Evolutionary conservation across 768 basidiomycete genomes (phyloP).

Genomic region (Agaricus sinodeliciosus): DNA sequence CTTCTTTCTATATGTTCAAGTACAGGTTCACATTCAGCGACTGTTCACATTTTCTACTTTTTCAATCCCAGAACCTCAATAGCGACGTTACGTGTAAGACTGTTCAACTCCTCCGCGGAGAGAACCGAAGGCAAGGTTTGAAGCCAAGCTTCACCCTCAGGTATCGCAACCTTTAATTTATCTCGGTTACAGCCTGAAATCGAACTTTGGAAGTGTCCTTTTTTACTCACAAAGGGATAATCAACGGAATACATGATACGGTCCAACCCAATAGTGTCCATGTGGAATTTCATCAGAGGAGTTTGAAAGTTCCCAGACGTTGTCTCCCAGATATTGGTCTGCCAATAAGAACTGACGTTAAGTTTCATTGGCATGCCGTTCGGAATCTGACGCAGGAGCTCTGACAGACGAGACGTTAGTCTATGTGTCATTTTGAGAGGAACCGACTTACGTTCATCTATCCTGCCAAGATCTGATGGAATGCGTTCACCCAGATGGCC

Average conservation of each 20-base stretch:
- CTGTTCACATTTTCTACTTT: conserved; percentile 11
- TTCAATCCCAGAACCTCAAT: conserved; percentile 23
- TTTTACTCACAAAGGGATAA: conserved; percentile 25
- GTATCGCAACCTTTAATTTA: conserved; percentile 15
- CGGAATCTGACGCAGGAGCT: conserved; percentile 21
- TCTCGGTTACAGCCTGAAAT: not conserved
- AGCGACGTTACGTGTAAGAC: conserved; percentile 22
- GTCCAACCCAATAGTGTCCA: conserved; percentile 30
- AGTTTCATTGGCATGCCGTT: conserved; percentile 30
- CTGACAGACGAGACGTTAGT: conserved; percentile 14
- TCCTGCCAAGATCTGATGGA: conserved; percentile 33
- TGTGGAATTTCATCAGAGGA: conserved; percentile 30
- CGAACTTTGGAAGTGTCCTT: not conserved
- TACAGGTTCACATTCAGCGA: too few relatives aligned
- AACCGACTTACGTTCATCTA: conserved; percentile 27
- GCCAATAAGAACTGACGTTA: conserved; percentile 31
- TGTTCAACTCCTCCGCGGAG: conserved; percentile 16
- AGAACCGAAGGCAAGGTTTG: conserved; percentile 16
- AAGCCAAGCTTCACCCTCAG: conserved; percentile 20
- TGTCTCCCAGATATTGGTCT: conserved; percentile 33
- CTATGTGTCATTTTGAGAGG: not conserved
- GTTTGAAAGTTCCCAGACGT: conserved; percentile 36
- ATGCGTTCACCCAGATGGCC: conserved; percentile 38
- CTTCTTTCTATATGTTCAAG: too few relatives aligned
- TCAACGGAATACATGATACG: conserved; percentile 36